Conservation (phyloP, 192 early-diverging fungal genomes). For the Umbelopsis isabellina region DNA sequence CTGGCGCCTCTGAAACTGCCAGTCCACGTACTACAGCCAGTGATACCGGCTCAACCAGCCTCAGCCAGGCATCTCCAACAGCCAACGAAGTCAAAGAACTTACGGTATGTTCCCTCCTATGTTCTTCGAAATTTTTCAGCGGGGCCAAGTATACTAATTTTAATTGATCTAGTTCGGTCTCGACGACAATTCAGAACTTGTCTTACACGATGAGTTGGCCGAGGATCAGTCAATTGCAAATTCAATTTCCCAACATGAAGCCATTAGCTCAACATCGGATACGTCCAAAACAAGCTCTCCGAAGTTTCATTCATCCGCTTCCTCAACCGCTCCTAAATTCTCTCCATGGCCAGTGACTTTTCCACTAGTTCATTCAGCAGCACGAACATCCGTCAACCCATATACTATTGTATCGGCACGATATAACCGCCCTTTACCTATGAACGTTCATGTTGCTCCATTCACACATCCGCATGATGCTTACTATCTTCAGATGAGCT, state of each 20-base stretch:
- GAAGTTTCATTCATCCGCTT: slow-evolving; percentile 8
- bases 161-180: background rate
- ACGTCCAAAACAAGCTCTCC: background rate
- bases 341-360: slow-evolving; percentile 16
- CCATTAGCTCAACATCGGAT: background rate
- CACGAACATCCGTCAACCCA: slow-evolving; percentile 6
- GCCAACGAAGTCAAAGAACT: background rate
- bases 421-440: slow-evolving; percentile 5
- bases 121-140: background rate
- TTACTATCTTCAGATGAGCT: slow-evolving; percentile 13
- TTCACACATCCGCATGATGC: slow-evolving; percentile 16
- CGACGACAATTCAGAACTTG: background rate
- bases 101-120: background rate
- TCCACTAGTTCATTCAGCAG: slow-evolving; percentile 3
- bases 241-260: background rate
- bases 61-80: background rate
- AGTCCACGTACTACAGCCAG: background rate
- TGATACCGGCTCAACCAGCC: background rate
- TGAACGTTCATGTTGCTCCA: slow-evolving; percentile 13
- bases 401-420: slow-evolving; percentile 14
- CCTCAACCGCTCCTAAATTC: background rate
- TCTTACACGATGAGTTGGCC: background rate
- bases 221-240: background rate
- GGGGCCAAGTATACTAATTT: background rate
- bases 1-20: background rate